Evolutionary conservation across 2,329 filamentous ascomycete genomes (phyloP).

Genomic region (Macrophomina tecta): DNA sequence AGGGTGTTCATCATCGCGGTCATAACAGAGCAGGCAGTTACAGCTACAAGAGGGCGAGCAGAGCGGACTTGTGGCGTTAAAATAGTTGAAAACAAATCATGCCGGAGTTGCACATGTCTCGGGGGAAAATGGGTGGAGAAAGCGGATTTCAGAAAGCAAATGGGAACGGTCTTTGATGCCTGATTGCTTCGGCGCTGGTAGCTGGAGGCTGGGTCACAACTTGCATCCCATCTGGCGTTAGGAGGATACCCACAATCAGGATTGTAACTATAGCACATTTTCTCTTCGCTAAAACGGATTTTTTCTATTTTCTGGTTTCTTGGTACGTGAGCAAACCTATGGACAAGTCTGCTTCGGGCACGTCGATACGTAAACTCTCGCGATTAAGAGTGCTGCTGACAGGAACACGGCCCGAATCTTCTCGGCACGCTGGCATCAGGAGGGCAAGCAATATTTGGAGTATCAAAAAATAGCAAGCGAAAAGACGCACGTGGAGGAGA

Average conservation of each 20-base stretch:
- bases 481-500: no score
- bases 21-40: slow-evolving; percentile 12
- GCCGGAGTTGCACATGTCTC: neutral
- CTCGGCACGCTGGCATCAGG: no score
- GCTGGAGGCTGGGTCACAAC: slow-evolving; percentile 25
- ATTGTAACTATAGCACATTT: slow-evolving; percentile 18
- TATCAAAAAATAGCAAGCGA: no score
- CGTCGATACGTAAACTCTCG: no score
- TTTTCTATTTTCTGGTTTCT: neutral
- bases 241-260: slow-evolving; percentile 28
- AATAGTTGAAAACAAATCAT: neutral
- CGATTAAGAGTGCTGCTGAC: no score
- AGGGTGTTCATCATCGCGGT: neutral
- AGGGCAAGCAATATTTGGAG: no score
- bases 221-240: slow-evolving; percentile 27
- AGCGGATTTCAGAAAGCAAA: neutral
- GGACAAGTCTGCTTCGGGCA: no score
- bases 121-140: neutral
- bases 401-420: no score
- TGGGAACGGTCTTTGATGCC: slow-evolving; percentile 6
- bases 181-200: slow-evolving; percentile 28
- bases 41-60: slow-evolving; percentile 20
- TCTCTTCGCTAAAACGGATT: neutral
- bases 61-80: slow-evolving; percentile 28
- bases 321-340: no score